Percentiles rank a stretch among this genome's conserved stretches.
Conservation (phyloP, 176 grass and related monocot species). For the Raddia guianensis region DNA sequence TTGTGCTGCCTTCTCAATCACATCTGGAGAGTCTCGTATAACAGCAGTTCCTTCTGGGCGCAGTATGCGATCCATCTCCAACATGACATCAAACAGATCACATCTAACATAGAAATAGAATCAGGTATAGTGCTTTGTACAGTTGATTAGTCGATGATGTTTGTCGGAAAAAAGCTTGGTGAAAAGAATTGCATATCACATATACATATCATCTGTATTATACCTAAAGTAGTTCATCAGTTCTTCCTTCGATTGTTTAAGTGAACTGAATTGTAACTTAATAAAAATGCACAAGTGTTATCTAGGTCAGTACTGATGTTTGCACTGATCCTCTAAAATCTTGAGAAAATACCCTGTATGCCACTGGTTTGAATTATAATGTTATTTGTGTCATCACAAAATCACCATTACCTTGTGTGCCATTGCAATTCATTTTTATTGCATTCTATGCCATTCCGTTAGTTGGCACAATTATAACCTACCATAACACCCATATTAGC, state of each 20-base stretch:
- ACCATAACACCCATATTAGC: too few species aligned
- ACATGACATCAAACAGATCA: constrained; percentile 81
- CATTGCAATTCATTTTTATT: too few species aligned
- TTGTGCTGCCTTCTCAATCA: constrained; percentile 62
- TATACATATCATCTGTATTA: constrained; percentile 11
- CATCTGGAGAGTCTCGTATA: constrained; percentile 61
- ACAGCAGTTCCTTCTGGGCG: constrained; percentile 87
- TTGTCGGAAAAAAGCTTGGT: background rate
- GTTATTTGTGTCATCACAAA: too few species aligned
- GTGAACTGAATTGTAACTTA: constrained; percentile 8
- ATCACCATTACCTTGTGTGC: too few species aligned
- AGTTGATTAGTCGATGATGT: background rate
- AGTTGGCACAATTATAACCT: too few species aligned
- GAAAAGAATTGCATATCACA: background rate
- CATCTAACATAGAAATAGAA: constrained; percentile 56
- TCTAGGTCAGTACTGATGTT: background rate
- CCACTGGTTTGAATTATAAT: too few species aligned
- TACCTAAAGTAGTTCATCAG: background rate
- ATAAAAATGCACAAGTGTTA: background rate
- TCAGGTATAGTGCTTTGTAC: background rate
- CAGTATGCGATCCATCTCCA: constrained; percentile 98
- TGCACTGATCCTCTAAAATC: background rate
- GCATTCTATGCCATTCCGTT: too few species aligned
- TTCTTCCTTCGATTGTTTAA: constrained; percentile 12
- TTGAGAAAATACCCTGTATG: background rate